Percentiles rank a stretch among this genome's conserved stretches.
phyloP scores from a whole-genome alignment of 805 yeast species.

The Nakazawaea anatomiae region DNA sequence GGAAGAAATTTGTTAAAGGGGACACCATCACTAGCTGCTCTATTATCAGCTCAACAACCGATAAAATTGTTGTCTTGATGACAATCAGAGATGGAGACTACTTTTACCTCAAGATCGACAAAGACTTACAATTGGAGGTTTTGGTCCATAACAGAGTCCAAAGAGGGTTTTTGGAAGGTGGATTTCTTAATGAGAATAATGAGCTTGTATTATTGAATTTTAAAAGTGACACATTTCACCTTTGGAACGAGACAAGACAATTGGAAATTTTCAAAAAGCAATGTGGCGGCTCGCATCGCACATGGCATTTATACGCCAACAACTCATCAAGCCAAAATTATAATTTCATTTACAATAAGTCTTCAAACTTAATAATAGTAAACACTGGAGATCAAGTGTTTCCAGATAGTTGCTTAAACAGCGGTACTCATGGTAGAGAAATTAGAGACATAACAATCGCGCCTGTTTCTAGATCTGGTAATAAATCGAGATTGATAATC shows the following conservation, averaged over 20 bases:
- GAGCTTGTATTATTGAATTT: conserved; percentile 73
- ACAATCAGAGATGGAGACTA: conserved; percentile 69
- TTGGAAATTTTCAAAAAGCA: conserved; percentile 60
- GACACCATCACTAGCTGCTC: conserved; percentile 61
- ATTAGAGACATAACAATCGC: conserved; percentile 68
- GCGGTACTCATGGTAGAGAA: conserved; percentile 91
- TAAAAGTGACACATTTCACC: conserved; percentile 67
- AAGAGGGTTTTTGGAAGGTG: conserved; percentile 80
- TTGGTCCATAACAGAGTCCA: conserved; percentile 58
- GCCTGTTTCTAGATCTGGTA: conserved; percentile 13
- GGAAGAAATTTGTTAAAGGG: conserved; percentile 52
- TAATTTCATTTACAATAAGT: conserved; percentile 54
- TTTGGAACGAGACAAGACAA: conserved; percentile 78
- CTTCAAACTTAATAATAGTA: conserved; percentile 40
- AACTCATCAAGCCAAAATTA: conserved; percentile 18
- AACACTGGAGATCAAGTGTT: conserved; percentile 17
- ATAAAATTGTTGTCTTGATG: conserved; percentile 27
- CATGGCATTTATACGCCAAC: conserved; percentile 54
- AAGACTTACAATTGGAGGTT: conserved; percentile 18
- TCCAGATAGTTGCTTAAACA: conserved; percentile 27
- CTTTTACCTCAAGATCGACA: conserved; percentile 28
- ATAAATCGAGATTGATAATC: conserved; percentile 40
- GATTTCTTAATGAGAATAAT: conserved; percentile 33
- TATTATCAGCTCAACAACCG: conserved; percentile 23
- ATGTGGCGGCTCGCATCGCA: conserved; percentile 92